A percentile compares a stretch with the other conserved stretches of the same genome.
Conservation (phyloP, 805 yeast genomes). For the Clavispora fructus region DNA sequence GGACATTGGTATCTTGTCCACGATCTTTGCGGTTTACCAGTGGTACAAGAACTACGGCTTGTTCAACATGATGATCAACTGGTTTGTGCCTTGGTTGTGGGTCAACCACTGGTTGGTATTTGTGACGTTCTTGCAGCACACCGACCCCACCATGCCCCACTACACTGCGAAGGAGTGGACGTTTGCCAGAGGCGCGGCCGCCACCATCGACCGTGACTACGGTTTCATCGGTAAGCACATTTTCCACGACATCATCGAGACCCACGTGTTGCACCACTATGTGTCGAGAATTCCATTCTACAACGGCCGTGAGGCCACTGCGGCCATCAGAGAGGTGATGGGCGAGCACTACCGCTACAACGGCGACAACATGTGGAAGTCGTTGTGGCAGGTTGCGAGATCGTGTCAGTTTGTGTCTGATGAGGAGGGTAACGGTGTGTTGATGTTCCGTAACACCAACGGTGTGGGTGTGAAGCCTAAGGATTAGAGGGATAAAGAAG, state of each 20-base stretch:
- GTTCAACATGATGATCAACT: constrained; percentile 48
- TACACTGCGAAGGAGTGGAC: constrained; percentile 54
- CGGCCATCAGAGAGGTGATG: constrained; percentile 48
- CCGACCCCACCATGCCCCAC: constrained; percentile 57
- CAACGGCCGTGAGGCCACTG: constrained; percentile 49
- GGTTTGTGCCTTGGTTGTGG: constrained; percentile 55
- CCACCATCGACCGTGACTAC: constrained; percentile 58
- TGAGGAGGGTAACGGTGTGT: constrained; percentile 58
- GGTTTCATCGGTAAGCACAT: constrained; percentile 54
- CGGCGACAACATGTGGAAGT: constrained; percentile 53
- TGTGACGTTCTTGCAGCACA: constrained; percentile 58
- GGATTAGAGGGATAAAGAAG: neutral
- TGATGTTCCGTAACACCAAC: constrained; percentile 73
- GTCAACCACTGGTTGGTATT: constrained; percentile 65
- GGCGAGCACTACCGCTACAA: constrained; percentile 46
- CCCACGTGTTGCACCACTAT: constrained; percentile 54
- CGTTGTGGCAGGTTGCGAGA: constrained; percentile 55
- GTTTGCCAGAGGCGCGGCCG: constrained; percentile 63
- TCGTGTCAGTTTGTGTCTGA: constrained; percentile 65
- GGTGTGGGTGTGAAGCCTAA: constrained; percentile 32
- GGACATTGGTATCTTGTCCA: constrained; percentile 49
- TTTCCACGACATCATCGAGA: constrained; percentile 55
- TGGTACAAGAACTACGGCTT: constrained; percentile 47
- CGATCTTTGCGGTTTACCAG: constrained; percentile 42
- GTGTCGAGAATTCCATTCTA: constrained; percentile 53